These are phyloP conservation scores for Spathaspora passalidarum DNA, from an alignment of 805 yeast genomes.

Conservation along the genomic window DNA sequence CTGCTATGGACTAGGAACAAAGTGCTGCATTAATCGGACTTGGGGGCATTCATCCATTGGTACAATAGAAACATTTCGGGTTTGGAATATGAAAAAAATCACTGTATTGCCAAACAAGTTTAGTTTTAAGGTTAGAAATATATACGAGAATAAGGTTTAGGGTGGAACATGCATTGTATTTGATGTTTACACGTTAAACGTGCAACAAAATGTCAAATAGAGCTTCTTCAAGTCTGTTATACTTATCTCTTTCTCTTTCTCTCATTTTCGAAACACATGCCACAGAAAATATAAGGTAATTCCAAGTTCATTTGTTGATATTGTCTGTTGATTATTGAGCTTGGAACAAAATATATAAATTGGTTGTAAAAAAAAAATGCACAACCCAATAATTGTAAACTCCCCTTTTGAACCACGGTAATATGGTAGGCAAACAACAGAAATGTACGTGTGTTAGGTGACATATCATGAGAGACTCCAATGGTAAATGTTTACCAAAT, in stretches of 20 bases:
- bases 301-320: conserved; percentile 2
- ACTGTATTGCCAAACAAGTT: neutral
- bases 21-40: conserved; percentile 3
- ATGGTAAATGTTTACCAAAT: too few relatives aligned
- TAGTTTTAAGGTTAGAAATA: neutral
- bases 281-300: conserved; percentile 10
- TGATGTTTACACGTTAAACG: conserved; percentile 8
- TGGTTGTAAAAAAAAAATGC: neutral
- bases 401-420: too few relatives aligned
- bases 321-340: conserved; percentile 1
- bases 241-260: neutral
- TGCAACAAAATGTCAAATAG: conserved; percentile 9
- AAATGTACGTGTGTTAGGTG: too few relatives aligned
- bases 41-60: conserved; percentile 2
- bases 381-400: too few relatives aligned
- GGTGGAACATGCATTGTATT: conserved; percentile 5
- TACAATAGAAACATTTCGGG: conserved; percentile 2
- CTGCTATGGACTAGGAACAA: conserved; percentile 5
- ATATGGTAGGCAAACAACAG: too few relatives aligned
- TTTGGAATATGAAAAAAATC: conserved; percentile 7
- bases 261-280: conserved; percentile 5
- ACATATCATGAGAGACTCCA: too few relatives aligned
- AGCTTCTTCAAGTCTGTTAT: neutral
- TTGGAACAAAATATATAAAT: neutral
- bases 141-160: neutral